These are phyloP conservation scores for Thinopyrum elongatum DNA, from an alignment of 176 grass and related monocot species.

Conservation along the genomic window DNA sequence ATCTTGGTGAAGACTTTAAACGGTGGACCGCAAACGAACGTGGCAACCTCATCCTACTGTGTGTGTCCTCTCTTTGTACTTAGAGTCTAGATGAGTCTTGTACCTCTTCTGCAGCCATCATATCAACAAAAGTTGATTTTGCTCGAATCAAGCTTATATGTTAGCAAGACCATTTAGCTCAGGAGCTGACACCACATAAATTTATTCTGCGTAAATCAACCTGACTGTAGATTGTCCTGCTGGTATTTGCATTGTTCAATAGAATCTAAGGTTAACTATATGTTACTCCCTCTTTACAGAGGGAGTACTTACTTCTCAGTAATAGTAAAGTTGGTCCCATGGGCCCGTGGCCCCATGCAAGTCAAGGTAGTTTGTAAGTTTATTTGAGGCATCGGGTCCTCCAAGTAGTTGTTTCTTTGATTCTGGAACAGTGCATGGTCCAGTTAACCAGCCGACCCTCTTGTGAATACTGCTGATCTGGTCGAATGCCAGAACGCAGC, in stretches of 20 bases:
- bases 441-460: background rate
- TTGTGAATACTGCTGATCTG: constrained; percentile 14
- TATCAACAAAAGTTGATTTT: constrained; percentile 9
- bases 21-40: background rate
- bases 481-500: constrained; percentile 1
- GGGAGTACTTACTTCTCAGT: background rate
- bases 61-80: background rate
- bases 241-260: background rate
- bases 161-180: constrained; percentile 15
- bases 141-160: background rate
- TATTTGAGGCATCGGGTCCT: background rate
- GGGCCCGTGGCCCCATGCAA: background rate
- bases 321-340: background rate
- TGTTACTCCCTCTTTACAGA: background rate
- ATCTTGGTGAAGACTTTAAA: background rate
- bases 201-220: constrained; percentile 20
- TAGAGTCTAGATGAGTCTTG: background rate
- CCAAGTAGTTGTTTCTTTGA: background rate
- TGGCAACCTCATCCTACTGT: background rate
- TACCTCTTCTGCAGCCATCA: background rate
- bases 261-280: background rate
- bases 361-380: background rate
- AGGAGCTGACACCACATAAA: constrained; percentile 9
- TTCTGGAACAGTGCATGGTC: background rate
- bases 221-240: background rate